Conservation (phyloP, 2,329 filamentous ascomycete species). For the Scleromitrula shiraiana region DNA sequence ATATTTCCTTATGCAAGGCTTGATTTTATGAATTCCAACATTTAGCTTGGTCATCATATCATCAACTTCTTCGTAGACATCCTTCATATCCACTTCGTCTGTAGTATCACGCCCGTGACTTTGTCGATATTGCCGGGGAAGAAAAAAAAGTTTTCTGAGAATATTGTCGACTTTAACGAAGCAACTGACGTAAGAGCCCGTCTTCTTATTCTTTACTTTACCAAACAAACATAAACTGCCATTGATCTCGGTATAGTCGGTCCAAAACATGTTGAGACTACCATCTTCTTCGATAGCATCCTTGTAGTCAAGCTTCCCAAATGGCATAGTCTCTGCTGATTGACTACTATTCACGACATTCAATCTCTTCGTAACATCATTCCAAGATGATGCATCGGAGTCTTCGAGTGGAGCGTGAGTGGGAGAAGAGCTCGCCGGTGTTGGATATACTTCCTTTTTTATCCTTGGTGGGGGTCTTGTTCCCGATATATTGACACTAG, state of each 20-base stretch:
- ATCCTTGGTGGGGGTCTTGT: constrained; percentile 70
- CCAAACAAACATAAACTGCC: constrained; percentile 91
- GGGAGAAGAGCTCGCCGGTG: constrained; percentile 72
- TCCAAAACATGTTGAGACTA: constrained; percentile 91
- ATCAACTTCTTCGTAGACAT: constrained; percentile 87
- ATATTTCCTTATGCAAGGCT: constrained; percentile 82
- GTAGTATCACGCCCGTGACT: constrained; percentile 56
- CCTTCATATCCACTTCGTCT: constrained; percentile 75
- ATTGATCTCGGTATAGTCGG: constrained; percentile 88
- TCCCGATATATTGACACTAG: constrained; percentile 78
- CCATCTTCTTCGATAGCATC: constrained; percentile 93
- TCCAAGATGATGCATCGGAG: constrained; percentile 82
- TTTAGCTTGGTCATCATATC: constrained; percentile 78
- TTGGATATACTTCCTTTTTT: constrained; percentile 60
- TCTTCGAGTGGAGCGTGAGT: constrained; percentile 48
- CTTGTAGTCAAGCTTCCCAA: constrained; percentile 75
- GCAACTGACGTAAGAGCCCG: constrained; percentile 72
- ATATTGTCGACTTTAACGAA: constrained; percentile 97
- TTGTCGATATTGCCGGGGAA: constrained; percentile 67
- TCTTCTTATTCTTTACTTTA: constrained; percentile 87
- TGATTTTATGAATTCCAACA: constrained; percentile 89
- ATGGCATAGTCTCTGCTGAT: constrained; percentile 49
- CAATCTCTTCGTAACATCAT: constrained; percentile 73
- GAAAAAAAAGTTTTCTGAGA: constrained; percentile 82
- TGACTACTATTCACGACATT: constrained; percentile 77